A percentile compares a stretch with the other conserved stretches of the same genome.
Conservation (phyloP, 768 basidiomycete species). For the Auriscalpium microsporum region DNA sequence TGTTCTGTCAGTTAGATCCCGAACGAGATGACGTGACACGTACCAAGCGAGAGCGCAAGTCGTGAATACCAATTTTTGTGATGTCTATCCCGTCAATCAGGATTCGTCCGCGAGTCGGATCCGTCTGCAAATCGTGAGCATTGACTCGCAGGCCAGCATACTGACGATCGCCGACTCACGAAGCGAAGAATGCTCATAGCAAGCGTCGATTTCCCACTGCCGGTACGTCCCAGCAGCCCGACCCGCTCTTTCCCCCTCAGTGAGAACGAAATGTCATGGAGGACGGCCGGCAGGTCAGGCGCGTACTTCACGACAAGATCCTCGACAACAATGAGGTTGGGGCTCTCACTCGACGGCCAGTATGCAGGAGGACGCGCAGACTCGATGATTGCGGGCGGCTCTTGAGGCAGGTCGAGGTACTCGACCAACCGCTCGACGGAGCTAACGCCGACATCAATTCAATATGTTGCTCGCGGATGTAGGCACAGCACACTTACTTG, state of each 20-base stretch:
- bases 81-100: slow-evolving; percentile 86
- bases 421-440: slow-evolving; percentile 88
- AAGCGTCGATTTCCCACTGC: slow-evolving; percentile 75
- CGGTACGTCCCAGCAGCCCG: slow-evolving; percentile 75
- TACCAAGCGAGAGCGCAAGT: slow-evolving; percentile 66
- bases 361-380: slow-evolving; percentile 76
- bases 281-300: slow-evolving; percentile 73
- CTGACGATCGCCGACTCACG: slow-evolving; percentile 23
- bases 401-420: slow-evolving; percentile 84
- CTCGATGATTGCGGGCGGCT: slow-evolving; percentile 71
- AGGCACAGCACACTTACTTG: slow-evolving; percentile 35
- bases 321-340: slow-evolving; percentile 57
- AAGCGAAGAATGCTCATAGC: slow-evolving; percentile 85
- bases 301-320: slow-evolving; percentile 77
- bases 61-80: slow-evolving; percentile 74
- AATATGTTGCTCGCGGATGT: neutral
- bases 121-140: slow-evolving; percentile 34
- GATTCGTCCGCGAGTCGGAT: slow-evolving; percentile 69
- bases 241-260: slow-evolving; percentile 66
- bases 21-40: slow-evolving; percentile 18
- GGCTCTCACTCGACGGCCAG: slow-evolving; percentile 77
- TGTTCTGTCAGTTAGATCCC: neutral
- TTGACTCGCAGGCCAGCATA: too few relatives aligned
- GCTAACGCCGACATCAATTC: slow-evolving; percentile 28
- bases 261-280: slow-evolving; percentile 67